Evolutionary conservation across 129 eudicot genomes (phyloP).

Genomic region (carrot (Daucus carota)): DH1_v3.0 NC_030386.2:29755501-29756000

Average conservation of each 20-base stretch:
- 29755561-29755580: not conserved
- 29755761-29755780: constrained; percentile 12
- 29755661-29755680: not conserved
- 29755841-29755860: constrained; percentile 51
- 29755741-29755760: not conserved
- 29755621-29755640: not conserved
- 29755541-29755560: not conserved
- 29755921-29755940: constrained; percentile 39
- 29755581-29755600: not conserved
- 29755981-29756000: constrained; percentile 59
- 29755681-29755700: not conserved
- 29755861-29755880: constrained; percentile 52
- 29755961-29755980: constrained; percentile 61
- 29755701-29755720: not conserved
- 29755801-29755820: constrained; percentile 63
- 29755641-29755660: not conserved
- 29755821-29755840: constrained; percentile 65
- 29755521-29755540: not conserved
- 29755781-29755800: constrained; percentile 62
- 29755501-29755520: not conserved
- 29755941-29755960: constrained; percentile 59
- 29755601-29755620: not conserved
- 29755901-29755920: constrained; percentile 60
- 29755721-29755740: not conserved
- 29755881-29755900: constrained; percentile 54